A percentile compares a stretch with the other conserved stretches of the same genome.
Conservation (phyloP, 345 rosid genomes). For the Luvunga scandens region DNA sequence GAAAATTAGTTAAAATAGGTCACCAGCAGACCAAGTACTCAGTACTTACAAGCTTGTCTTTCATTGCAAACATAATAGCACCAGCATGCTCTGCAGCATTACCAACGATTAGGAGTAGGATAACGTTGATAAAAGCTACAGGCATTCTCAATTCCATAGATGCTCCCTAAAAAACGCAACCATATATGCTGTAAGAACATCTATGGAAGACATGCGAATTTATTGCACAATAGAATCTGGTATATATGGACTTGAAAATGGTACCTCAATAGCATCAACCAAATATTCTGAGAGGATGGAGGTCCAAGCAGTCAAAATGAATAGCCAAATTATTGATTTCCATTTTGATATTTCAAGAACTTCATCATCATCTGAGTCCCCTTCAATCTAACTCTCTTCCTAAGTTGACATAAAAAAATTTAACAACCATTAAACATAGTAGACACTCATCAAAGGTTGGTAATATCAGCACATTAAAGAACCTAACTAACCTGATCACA, state of each 20-base stretch:
- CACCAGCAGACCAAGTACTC: slow-evolving; percentile 12
- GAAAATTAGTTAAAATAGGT: background rate
- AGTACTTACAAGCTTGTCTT: slow-evolving; percentile 54
- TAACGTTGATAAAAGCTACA: slow-evolving; percentile 46
- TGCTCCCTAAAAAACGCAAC: slow-evolving; percentile 39
- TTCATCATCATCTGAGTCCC: slow-evolving; percentile 31
- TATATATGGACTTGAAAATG: background rate
- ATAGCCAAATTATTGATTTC: slow-evolving; percentile 47
- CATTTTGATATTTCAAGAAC: slow-evolving; percentile 37
- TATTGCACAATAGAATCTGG: background rate
- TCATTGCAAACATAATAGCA: slow-evolving; percentile 53
- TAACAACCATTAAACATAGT: background rate
- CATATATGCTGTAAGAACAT: background rate
- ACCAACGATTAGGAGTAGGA: slow-evolving; percentile 51
- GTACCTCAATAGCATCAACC: slow-evolving; percentile 49
- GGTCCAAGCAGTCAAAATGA: slow-evolving; percentile 38
- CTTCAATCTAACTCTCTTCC: slow-evolving; percentile 21
- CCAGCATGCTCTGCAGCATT: slow-evolving; percentile 63
- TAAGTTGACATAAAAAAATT: slow-evolving; percentile 3
- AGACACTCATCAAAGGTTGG: too few species aligned
- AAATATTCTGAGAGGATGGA: slow-evolving; percentile 47
- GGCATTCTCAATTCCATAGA: slow-evolving; percentile 41
- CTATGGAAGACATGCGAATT: background rate
- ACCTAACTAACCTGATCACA: too few species aligned
- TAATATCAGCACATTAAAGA: too few species aligned